Evolutionary conservation across 2,329 filamentous ascomycete species (phyloP), one percentile per base, ranked within the genome.

Genomic region (Colletotrichum karsti): DNA sequence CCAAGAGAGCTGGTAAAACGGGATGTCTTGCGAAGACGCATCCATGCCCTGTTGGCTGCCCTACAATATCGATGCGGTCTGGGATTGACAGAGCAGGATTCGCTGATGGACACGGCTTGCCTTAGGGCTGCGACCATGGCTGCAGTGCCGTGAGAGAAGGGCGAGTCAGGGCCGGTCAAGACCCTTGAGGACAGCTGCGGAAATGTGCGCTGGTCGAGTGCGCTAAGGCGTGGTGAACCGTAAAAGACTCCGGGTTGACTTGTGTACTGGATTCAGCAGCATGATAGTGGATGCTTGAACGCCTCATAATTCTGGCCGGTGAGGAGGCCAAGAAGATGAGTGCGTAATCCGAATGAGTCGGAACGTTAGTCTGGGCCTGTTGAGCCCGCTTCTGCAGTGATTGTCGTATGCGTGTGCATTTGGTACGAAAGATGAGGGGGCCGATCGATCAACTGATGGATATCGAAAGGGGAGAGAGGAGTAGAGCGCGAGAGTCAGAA

Each of bases 81-180:
- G 44, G 39, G 46, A 61, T 12, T 39, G 12, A 13, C 20, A 15
- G n/a, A 37, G 24, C 30, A 37, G 22, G 37, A 61, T 70, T 60
- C 33, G 69, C 35, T 70, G 51, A 65, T 65, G 69, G 55, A 44
- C 55, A 51, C 65, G 69, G 65, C 65, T 65, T 69, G 69, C 48
- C 59, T 68, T 64, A 66, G 65, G 60, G 54, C 60, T 66, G 37
- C 51, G 37, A 62, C 65, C 48, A 46, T 61, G 55, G 41, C 53
- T 35, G 51, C 42, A 42, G 53, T 57, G 63, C 48, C 39, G 26
- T 41, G 55, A 41, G 26, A 26, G 48, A 24, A 39, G 30, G 63
- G 48, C 63, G 57, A 66, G 63, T 66, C 63, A 66, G 63, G 46
- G 39, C 28, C 48, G 28, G 57, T 28, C 63, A 41, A 55, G 28